These are phyloP conservation scores for Venturia oleaginea DNA, from an alignment of 2,329 filamentous ascomycete species.

Conservation along the genomic window DNA sequence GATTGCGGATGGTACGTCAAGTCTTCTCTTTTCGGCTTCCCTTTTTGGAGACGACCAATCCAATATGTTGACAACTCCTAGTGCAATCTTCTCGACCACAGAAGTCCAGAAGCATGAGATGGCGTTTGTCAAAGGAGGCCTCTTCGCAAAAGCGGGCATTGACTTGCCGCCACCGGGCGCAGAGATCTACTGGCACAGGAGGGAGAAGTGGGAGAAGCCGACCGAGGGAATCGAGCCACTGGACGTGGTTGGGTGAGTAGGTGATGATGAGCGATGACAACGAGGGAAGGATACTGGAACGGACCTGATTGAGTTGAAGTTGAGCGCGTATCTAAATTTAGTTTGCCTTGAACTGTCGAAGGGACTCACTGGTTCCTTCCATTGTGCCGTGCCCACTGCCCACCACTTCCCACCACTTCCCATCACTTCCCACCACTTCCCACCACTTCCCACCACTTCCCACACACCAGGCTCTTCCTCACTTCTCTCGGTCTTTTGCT, in stretches of 20 bases:
- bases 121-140: not conserved
- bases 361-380: too few relatives aligned
- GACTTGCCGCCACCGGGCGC: not conserved
- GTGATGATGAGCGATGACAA: not conserved
- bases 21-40: not conserved
- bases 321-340: too few relatives aligned
- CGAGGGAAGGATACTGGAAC: not conserved
- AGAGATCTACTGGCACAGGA: not conserved
- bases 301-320: not conserved
- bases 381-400: too few relatives aligned
- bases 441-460: too few relatives aligned
- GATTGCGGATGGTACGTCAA: not conserved
- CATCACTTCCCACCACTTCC: too few relatives aligned
- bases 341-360: too few relatives aligned
- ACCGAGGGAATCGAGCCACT: not conserved
- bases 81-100: not conserved
- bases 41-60: not conserved
- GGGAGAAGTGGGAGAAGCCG: conserved; percentile 8
- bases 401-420: too few relatives aligned
- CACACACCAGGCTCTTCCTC: too few relatives aligned
- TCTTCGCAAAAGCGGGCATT: not conserved
- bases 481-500: too few relatives aligned
- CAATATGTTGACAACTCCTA: not conserved
- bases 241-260: not conserved
- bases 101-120: not conserved